These are phyloP conservation scores for Exophiala aquamarina DNA, from an alignment of 2,329 filamentous ascomycete genomes.

Conservation along the genomic window DNA sequence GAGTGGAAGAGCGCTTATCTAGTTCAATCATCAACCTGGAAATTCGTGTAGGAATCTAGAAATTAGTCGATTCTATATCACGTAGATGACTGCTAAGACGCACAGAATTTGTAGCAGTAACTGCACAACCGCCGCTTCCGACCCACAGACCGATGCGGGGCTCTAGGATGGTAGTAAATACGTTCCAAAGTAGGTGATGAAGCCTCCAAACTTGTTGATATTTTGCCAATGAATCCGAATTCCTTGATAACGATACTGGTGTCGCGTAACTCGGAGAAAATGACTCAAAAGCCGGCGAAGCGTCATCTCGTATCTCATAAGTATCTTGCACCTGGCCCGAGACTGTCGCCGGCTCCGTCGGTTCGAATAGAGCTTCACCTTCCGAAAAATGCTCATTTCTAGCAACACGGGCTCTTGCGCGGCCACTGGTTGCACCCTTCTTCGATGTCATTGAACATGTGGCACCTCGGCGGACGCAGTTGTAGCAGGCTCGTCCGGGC, in stretches of 20 bases:
- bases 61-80: neutral
- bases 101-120: neutral
- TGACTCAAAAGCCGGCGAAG: neutral
- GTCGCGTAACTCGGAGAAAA: neutral
- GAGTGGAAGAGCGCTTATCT: constrained; percentile 1
- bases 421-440: neutral
- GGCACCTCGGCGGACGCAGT: constrained; percentile 2
- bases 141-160: constrained; percentile 8
- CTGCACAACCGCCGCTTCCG: constrained; percentile 2
- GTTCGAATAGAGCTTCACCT: neutral
- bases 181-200: constrained; percentile 7
- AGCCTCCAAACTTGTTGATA: constrained; percentile 3
- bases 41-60: constrained; percentile 6
- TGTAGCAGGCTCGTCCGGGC: constrained; percentile 3
- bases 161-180: constrained; percentile 5
- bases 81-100: neutral
- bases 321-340: neutral
- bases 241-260: neutral
- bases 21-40: constrained; percentile 4
- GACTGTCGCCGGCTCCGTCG: neutral
- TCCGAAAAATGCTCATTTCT: neutral
- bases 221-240: constrained; percentile 2
- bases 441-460: constrained; percentile 1
- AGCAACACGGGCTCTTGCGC: neutral
- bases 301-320: neutral